Conservation (phyloP, 176 grass and related monocot genomes). For the Bothriochloa decipiens region DNA sequence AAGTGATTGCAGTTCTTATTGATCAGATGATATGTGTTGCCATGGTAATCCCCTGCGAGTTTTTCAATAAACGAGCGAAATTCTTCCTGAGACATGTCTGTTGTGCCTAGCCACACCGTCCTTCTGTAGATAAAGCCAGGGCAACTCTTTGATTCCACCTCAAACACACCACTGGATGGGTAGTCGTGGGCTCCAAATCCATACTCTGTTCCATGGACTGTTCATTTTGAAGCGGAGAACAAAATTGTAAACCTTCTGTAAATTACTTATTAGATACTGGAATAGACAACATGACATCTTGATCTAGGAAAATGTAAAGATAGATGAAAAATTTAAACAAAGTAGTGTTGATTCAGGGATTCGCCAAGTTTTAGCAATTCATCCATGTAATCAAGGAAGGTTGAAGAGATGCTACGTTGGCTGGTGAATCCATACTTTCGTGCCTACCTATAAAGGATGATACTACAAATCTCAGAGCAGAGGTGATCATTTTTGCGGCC, state of each 20-base stretch:
- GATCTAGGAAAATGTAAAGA: too few relatives aligned
- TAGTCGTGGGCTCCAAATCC: slow-evolving; percentile 94
- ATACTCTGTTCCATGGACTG: slow-evolving; percentile 96
- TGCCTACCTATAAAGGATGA: background rate
- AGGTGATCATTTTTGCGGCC: background rate
- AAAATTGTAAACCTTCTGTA: background rate
- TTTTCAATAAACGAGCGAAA: slow-evolving; percentile 80
- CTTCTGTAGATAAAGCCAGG: slow-evolving; percentile 92
- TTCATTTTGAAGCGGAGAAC: background rate
- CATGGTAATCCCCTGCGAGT: slow-evolving; percentile 81
- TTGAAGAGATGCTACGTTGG: too few relatives aligned
- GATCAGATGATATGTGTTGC: slow-evolving; percentile 89
- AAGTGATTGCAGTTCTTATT: slow-evolving; percentile 99
- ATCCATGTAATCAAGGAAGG: too few relatives aligned
- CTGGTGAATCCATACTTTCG: too few relatives aligned
- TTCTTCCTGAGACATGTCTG: slow-evolving; percentile 72
- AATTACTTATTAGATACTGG: background rate
- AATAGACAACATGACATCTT: too few relatives aligned
- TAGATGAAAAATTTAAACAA: too few relatives aligned
- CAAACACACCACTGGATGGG: slow-evolving; percentile 88
- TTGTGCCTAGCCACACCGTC: slow-evolving; percentile 82
- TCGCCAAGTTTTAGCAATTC: too few relatives aligned
- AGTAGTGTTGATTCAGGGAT: too few relatives aligned
- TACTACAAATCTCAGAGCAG: background rate
- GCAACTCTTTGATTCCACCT: slow-evolving; percentile 86